Evolutionary conservation across 345 rosid species (phyloP), one percentile per base, ranked within the genome.

Genomic region (Jatropha curcas): DNA sequence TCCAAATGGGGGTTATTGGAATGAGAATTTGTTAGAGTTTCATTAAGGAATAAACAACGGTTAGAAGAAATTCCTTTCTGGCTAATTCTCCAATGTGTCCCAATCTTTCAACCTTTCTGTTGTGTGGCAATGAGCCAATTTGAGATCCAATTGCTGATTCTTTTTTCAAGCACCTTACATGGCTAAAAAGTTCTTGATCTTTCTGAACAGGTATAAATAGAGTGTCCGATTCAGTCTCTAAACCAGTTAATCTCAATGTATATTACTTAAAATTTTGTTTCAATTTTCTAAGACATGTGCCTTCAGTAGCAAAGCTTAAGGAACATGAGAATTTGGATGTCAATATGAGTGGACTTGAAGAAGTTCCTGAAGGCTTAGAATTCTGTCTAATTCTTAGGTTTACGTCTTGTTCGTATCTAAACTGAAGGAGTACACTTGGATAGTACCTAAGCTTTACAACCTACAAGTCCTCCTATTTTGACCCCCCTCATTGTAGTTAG

Each of bases 11-110:
- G 2, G 48, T 11, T 57, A 62, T 27, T 82, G 83, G 86, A 55
- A 7, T 16, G 68, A 58, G 27, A 31, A 75, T 48, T 74, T 1
- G 51, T 70, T 33, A 74, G 57, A 67, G 56, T 70, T 30, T 74
- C 78, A 4, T 60, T 74, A 33, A 64, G 58, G 62, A 0, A 16
- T 7, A 70, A 65, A 53, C 0, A 65, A 53, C 0, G 1, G 6
- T 1, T 61, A n/a, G 11, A 2, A 35, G 70, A 60, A 59, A 35
- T 81, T 45, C 61, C 71, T 20, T 35, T 11, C 34, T 41, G 7
- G n/a, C n/a, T n/a, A 14, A 13, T 4, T n/a, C 72, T 2, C 81
- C 84, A 58, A 64, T 7, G n/a, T 77, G 84, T 52, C 70, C 78
- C 17, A 61, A 52, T 19, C 78, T 81, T 31, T 62, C 45, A 27